Conservation (phyloP, 2,329 filamentous ascomycete species). For the Neobulgaria alba region DNA sequence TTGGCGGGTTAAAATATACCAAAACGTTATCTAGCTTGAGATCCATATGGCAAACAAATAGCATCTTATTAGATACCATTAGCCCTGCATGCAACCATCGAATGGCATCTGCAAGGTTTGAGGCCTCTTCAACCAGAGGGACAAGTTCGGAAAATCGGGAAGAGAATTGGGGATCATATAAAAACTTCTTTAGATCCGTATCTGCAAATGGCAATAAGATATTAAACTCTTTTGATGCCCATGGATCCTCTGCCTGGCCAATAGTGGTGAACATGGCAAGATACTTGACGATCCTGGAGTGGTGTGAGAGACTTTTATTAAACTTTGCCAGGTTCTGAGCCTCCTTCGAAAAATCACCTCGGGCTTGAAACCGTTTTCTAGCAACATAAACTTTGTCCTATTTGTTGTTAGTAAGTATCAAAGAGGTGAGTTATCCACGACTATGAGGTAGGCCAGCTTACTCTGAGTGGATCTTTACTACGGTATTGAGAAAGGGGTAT, state of each 20-base stretch:
- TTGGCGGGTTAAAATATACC: background rate
- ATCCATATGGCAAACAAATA: slow-evolving; percentile 7
- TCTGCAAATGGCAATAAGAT: slow-evolving; percentile 5
- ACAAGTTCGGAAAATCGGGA: background rate
- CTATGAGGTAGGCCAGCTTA: no score
- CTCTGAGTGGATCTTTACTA: no score
- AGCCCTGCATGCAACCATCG: slow-evolving; percentile 3
- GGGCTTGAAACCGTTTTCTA: slow-evolving; percentile 3
- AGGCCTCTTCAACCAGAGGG: slow-evolving; percentile 4
- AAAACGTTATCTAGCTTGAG: slow-evolving; percentile 10
- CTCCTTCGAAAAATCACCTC: slow-evolving; percentile 5
- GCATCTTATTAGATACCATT: background rate
- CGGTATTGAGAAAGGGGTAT: background rate
- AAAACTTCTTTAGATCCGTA: slow-evolving; percentile 5
- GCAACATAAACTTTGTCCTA: slow-evolving; percentile 3
- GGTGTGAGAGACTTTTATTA: slow-evolving; percentile 3
- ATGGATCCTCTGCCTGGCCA: slow-evolving; percentile 2
- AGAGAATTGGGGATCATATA: background rate
- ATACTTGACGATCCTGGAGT: slow-evolving; percentile 5
- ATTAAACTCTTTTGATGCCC: slow-evolving; percentile 4
- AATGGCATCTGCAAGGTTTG: slow-evolving; percentile 4
- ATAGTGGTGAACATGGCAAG: slow-evolving; percentile 4
- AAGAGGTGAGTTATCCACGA: no score
- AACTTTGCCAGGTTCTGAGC: slow-evolving; percentile 2
- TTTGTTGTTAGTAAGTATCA: background rate